Evolutionary conservation across 78 protist genomes (phyloP), one percentile per base, ranked within the genome.

Genomic region (Cavenderia fasciculata): DNA sequence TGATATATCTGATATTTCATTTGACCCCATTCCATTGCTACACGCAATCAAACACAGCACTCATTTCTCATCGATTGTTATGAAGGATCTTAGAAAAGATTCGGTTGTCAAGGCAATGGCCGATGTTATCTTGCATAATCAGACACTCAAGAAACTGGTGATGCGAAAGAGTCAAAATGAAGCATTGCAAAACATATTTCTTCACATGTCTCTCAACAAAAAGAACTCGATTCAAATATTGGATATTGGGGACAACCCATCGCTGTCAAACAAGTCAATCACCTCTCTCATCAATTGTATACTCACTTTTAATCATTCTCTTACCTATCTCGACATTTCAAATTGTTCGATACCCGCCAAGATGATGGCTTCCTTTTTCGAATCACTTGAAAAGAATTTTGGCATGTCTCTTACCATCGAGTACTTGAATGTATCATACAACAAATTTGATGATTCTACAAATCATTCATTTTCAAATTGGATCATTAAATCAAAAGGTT

Each of bases 321-420:
- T 79, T 4, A 38, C 68, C 31, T 56, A 79, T 43, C 57, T 79
- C 23, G 46, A 79, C 56, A 23, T 79, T 3, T 38, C 89, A 21
- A 79, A 79, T 68, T 79, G 89, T 31, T 8, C 25, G 36, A 79
- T 79, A 21, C 72, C 75, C 38, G 62, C 89, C 36, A 79, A 79
- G 29, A 10, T 31, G 47, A 47, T 79, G 70, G 27, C 89, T 25
- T 11, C 56, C 8, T 12, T 79, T 4, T 79, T 79, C 68, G 89
- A 79, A 14, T n/a, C 71, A 8, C 43, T 79, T 2, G 89, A 79
- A 34, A 79, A 79, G 69, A 79, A 79, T 54, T 79, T 68, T 56
- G 89, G 89, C 7, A 79, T 79, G 89, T 79, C 89, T 27, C 59
- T 79, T 14, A 79, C 89, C 10, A 29, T 79, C 56, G 89, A 79